Percentiles rank a stretch among this genome's conserved stretches.
These are phyloP conservation scores for Aureobasidium sp. DNA, from an alignment of 2,329 filamentous ascomycete species.

Conservation along the genomic window DNA sequence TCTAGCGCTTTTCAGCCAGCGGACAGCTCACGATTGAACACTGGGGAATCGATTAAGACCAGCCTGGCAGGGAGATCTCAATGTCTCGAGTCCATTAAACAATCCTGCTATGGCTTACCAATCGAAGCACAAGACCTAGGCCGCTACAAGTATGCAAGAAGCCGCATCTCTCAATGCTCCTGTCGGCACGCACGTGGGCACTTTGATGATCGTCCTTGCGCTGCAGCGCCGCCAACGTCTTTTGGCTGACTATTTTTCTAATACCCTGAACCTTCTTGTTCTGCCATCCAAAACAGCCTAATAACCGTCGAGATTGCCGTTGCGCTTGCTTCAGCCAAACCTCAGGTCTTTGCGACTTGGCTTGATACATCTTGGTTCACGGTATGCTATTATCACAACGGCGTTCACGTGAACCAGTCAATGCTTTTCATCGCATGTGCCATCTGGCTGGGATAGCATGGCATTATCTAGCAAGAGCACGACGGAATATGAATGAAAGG, in stretches of 20 bases:
- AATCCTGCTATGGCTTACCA: not conserved
- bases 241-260: not conserved
- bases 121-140: not conserved
- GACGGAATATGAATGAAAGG: not conserved
- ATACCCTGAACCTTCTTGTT: not conserved
- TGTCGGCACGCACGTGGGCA: not conserved
- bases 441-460: not conserved
- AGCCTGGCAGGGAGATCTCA: not conserved
- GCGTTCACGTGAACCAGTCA: not conserved
- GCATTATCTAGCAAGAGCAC: not conserved
- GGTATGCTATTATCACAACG: not conserved
- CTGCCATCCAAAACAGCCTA: not conserved
- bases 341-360: not conserved
- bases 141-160: not conserved
- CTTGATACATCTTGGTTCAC: not conserved
- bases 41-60: not conserved
- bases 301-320: not conserved
- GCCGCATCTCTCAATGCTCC: not conserved
- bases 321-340: not conserved
- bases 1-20: not conserved
- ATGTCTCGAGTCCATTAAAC: not conserved
- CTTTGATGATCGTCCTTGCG: not conserved
- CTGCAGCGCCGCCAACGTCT: conserved; percentile 4
- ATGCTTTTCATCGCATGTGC: not conserved
- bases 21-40: not conserved